These are phyloP conservation scores for Penicillium thymicola DNA, from an alignment of 2,329 filamentous ascomycete species.

Conservation along the genomic window DNA sequence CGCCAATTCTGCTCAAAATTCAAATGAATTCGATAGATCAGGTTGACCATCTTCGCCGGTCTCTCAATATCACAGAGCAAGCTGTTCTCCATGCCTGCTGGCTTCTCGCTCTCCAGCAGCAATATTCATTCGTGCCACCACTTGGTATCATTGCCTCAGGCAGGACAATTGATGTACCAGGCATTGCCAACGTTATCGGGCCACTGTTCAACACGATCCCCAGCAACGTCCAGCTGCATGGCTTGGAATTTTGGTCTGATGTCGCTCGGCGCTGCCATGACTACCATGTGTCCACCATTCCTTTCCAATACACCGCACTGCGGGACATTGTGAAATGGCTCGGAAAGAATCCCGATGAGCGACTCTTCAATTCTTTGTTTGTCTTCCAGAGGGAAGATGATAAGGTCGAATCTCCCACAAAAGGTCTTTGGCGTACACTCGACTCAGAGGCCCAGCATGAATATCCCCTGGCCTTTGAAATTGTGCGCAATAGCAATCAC, in stretches of 20 bases:
- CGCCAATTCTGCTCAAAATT: constrained; percentile 16
- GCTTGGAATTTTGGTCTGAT: constrained; percentile 55
- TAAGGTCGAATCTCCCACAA: constrained; percentile 18
- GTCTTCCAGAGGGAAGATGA: constrained; percentile 64
- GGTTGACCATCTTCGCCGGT: constrained; percentile 55
- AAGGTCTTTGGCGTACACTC: constrained; percentile 54
- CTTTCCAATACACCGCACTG: constrained; percentile 75
- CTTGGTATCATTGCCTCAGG: constrained; percentile 79
- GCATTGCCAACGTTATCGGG: constrained; percentile 66
- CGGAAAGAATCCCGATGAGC: constrained; percentile 50
- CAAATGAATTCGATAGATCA: constrained; percentile 35
- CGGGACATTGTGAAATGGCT: constrained; percentile 80
- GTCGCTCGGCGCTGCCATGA: constrained; percentile 65
- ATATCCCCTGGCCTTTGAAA: constrained; percentile 76
- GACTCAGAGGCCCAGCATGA: constrained; percentile 55
- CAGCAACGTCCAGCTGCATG: constrained; percentile 53
- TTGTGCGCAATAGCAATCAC: constrained; percentile 52
- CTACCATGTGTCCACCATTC: constrained; percentile 64
- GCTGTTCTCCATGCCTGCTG: constrained; percentile 74
- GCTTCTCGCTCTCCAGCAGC: constrained; percentile 58
- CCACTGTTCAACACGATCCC: constrained; percentile 90
- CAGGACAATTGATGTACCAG: constrained; percentile 63
- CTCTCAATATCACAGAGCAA: constrained; percentile 71
- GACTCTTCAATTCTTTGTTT: constrained; percentile 77
- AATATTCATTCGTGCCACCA: constrained; percentile 49